Base-by-base conservation (phyloP, 306 rosid species). In the Malus orientalis region DNA sequence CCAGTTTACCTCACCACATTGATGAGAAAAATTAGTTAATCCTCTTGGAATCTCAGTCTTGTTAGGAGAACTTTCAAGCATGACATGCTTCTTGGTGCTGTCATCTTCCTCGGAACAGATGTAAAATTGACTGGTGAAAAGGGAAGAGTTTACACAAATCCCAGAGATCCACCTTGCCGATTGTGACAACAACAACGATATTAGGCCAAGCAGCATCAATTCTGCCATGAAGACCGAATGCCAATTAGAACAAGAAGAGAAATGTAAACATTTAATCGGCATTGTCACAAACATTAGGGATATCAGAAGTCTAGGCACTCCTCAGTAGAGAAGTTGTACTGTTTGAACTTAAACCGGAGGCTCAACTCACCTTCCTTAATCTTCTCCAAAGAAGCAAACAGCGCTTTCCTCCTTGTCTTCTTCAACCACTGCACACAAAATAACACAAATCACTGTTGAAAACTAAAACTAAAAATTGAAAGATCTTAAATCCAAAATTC, bases 191-290 rank as follows among this genome's bases (percentile, higher is more conserved):
- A 92, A 76, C 85, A 95, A 86, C 68, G 98, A 95, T 88, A 95
- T 85, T 12, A 90, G 97, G 59, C 97, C 97, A 81, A 89, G 98
- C 82, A 92, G 96, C 98, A 95, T 95, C 85, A 95, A 71, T 87
- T 95, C 98, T 95, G 82, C 68, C 87, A 88, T 29, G 55, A 85
- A 80, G 62, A 60, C 55, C 36, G 70, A 32, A 38, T 9, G 53
- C 22, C 19, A 65, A 69, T 40, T 15, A 62, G 9, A 18, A 51
- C 14, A 7, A 45, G 42, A 49, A 7, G 32, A 36, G 33, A 6
- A 32, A 19, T 19, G 44, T 29, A 42, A 75, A 59, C 61, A 11
- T 65, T 51, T 47, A 36, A 36, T 13, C 68, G 0, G 0, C 47
- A 36, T 66, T 66, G 45, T 66, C 49, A 20, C 9, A 42, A 36